Base-by-base conservation (phyloP, 2,329 filamentous ascomycete genomes). In the Grosmannia huntii region DNA sequence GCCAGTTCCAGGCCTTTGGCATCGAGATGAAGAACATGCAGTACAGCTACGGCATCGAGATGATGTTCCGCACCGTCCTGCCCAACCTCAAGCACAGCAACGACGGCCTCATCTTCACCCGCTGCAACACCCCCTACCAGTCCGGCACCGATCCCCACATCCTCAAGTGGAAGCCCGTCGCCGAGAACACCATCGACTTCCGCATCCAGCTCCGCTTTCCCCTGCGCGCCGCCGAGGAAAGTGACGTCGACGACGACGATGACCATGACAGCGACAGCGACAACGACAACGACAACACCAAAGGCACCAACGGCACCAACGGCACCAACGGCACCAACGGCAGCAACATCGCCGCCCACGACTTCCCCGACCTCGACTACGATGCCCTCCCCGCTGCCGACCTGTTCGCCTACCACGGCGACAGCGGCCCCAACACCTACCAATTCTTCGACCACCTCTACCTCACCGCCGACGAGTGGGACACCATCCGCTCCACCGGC, bases 81-180 rank as follows among this genome's bases (percentile, higher is more conserved):
- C 91, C 90, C 1, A 84, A 79, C 49, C 80, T 99, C 41, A 86
- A 85, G 64, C 94, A 99, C 69, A 91, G 92, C 62, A 97, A 96
- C 70, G 94, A 99, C 69, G 94, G 94, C 6, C 80, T 99, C 53
- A 96, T 99, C 67, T 99, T 97, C 72, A 97, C 94, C n/a, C 96
- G 92, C 73, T 84, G 89, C 62, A 86, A 84, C 65, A 90, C 89
- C 21, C 80, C 86, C 11, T 99, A 99, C 75, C 85, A 86, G 65
- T 86, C 87, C 64, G 94, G 94, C 64, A 99, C 94, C 14, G 94
- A 99, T 71, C 82, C 83, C 55, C 86, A 96, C 69, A 99, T 96
- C 62, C 76, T 99, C 46, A 99, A 99, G 71, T 99, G 94, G 94
- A 99, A 99, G 73, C 90, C 92, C 0, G 89, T 90, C 4, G 79